phyloP scores from a whole-genome alignment of 805 yeast genomes.

The Cyberlindnera mississippiensis region DNA sequence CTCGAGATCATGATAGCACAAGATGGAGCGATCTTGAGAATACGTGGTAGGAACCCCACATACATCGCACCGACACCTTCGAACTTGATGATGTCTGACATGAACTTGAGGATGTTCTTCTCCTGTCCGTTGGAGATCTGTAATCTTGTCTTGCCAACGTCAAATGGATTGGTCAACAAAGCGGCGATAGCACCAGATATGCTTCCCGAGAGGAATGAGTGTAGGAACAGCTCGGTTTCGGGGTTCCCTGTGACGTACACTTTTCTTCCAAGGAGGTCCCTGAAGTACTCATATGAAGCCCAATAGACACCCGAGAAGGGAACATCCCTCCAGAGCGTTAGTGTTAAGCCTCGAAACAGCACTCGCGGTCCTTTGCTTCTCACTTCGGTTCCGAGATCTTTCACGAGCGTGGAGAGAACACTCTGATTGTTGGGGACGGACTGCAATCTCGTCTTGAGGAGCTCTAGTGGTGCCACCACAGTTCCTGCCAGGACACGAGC shows the following conservation, averaged over 20 bases:
- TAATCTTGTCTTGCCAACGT: constrained; percentile 91
- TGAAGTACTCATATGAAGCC: constrained; percentile 71
- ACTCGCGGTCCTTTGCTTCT: constrained; percentile 53
- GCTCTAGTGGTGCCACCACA: constrained; percentile 80
- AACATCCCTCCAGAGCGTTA: constrained; percentile 95
- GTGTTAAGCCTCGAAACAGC: constrained; percentile 77
- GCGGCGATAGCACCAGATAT: constrained; percentile 85
- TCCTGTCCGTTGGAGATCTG: constrained; percentile 51
- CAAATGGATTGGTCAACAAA: constrained; percentile 86
- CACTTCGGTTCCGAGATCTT: constrained; percentile 51
- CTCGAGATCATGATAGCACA: constrained; percentile 98
- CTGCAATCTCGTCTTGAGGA: constrained; percentile 84
- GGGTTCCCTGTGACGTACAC: constrained; percentile 8
- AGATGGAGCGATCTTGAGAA: constrained; percentile 90
- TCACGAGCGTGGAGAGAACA: constrained; percentile 40
- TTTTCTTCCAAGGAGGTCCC: constrained; percentile 17
- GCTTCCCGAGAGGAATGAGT: constrained; percentile 79
- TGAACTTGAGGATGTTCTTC: constrained; percentile 63
- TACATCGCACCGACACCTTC: constrained; percentile 88
- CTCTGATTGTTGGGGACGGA: constrained; percentile 59
- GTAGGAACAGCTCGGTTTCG: constrained; percentile 44
- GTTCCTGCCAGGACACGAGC: constrained; percentile 86
- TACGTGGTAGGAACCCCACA: constrained; percentile 81
- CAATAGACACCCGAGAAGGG: constrained; percentile 96
- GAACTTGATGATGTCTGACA: constrained; percentile 53